phyloP scores from a whole-genome alignment of 2,329 filamentous ascomycete genomes.

The Salinomyces thailandicus region DNA sequence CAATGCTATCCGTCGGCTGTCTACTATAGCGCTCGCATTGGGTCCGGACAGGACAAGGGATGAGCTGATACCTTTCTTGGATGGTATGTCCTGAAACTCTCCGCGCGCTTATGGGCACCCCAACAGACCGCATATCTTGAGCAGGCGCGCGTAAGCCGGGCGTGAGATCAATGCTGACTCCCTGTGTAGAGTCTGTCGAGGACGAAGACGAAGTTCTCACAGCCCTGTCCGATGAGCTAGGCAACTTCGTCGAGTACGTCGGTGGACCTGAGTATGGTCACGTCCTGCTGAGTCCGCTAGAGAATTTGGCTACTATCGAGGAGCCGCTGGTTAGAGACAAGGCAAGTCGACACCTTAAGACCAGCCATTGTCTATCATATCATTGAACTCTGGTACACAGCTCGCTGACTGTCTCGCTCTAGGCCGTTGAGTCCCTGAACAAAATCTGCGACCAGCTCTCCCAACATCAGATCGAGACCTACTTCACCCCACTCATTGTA shows the following conservation, averaged over 20 bases:
- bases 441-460: conserved; percentile 95
- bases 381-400: background rate
- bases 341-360: too few species aligned
- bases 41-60: conserved; percentile 94
- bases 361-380: conserved; percentile 35
- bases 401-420: conserved; percentile 3
- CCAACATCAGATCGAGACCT: conserved; percentile 85
- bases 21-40: conserved; percentile 92
- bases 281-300: conserved; percentile 89
- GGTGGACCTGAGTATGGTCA: conserved; percentile 89
- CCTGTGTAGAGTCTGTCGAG: conserved; percentile 84
- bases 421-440: conserved; percentile 98
- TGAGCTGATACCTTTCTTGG: conserved; percentile 96
- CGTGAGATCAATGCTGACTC: too few species aligned
- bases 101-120: too few species aligned
- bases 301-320: conserved; percentile 97
- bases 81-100: conserved; percentile 80
- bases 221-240: conserved; percentile 91
- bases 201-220: conserved; percentile 98
- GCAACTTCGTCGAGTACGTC: conserved; percentile 94
- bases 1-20: conserved; percentile 96
- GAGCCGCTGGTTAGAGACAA: conserved; percentile 97
- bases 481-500: conserved; percentile 90
- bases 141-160: too few species aligned
- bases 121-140: conserved; percentile 12